Base-by-base conservation (phyloP, 2,329 filamentous ascomycete genomes). In the Diaporthe destruens region DNA sequence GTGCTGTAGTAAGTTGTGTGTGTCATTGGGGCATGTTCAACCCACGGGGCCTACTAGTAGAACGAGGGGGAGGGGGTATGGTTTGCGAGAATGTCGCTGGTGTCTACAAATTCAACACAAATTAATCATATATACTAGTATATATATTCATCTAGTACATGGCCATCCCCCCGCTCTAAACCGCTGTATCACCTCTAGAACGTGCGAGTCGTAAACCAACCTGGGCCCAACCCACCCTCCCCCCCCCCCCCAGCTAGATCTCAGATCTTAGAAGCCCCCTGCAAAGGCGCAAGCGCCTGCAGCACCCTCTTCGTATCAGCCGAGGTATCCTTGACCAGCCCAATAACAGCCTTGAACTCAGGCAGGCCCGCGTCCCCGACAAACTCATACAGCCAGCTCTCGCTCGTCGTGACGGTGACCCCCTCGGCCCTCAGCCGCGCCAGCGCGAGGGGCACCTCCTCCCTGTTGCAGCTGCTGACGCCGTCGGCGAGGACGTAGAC, bases 401-500 rank as follows among this genome's bases (percentile, higher is more conserved):
- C 96, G 81, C 93, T 96, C 32, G 92, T 94, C 23, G 95, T 98
- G 42, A 98, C 91, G 4, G 89, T 84, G 47, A 91, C 93, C 0
- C 95, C 95, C 76, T 92, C 94, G 76, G 88, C 87, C 76, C 94
- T 86, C 83, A 98, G 80, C 74, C 96, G 84, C 29, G 89, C 91
- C 73, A 98, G 84, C 59, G 96, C 96, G 76, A 98, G 84, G 1
- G 88, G 88, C 9, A 97, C 88, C 84, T 98, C 96, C 79, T 93
- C 91, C 23, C 86, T 84, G 84, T 98, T 97, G 81, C 93, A 94
- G 83, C 93, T 96, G 79, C 93, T 95, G 54, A 98, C 95, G 42
- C 91, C 96, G 82, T 98, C 96, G 68, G 95, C 94, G 42, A 98
- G 86, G 51, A 98, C 85, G 81, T 97, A 98, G 8, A 98, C 96